Percentiles rank a stretch among this genome's conserved stretches.
These are phyloP conservation scores for Nicotiana rustica DNA, from an alignment of 305 asterid species.

Conservation along the genomic window DNA sequence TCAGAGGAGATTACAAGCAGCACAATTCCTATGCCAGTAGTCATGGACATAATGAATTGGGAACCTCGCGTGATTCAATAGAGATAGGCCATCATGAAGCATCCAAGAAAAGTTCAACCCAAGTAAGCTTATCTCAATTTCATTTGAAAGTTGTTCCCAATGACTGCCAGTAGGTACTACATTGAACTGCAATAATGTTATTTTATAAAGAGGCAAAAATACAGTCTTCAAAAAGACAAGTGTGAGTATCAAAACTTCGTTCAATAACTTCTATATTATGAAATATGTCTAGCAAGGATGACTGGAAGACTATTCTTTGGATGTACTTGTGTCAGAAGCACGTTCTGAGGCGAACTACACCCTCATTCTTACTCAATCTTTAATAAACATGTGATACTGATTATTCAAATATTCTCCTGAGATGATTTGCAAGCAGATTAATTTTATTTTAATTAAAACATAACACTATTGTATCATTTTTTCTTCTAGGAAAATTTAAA, in stretches of 20 bases:
- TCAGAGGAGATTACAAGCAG: constrained; percentile 55
- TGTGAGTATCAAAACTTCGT: constrained; percentile 8
- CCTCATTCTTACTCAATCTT: no score
- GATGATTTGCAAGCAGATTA: not conserved
- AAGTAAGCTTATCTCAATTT: constrained; percentile 51
- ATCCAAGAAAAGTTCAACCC: constrained; percentile 56
- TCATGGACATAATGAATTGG: constrained; percentile 41
- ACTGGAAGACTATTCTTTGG: constrained; percentile 4
- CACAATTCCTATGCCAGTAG: constrained; percentile 38
- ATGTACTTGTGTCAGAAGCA: not conserved
- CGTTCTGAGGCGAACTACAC: not conserved
- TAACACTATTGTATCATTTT: not conserved
- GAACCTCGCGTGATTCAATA: constrained; percentile 43
- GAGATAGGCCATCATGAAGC: constrained; percentile 40
- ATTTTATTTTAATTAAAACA: not conserved
- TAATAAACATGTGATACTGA: no score
- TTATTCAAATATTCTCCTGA: no score
- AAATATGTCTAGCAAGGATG: constrained; percentile 4
- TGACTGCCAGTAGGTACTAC: not conserved
- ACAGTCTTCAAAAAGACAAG: not conserved
- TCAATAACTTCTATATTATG: not conserved
- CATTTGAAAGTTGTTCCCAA: not conserved
- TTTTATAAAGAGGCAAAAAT: no score
- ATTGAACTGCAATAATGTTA: not conserved
- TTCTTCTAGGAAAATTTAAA: not conserved